Base-by-base conservation (phyloP, 2,329 filamentous ascomycete species). In the Fusarium chuoi region DNA sequence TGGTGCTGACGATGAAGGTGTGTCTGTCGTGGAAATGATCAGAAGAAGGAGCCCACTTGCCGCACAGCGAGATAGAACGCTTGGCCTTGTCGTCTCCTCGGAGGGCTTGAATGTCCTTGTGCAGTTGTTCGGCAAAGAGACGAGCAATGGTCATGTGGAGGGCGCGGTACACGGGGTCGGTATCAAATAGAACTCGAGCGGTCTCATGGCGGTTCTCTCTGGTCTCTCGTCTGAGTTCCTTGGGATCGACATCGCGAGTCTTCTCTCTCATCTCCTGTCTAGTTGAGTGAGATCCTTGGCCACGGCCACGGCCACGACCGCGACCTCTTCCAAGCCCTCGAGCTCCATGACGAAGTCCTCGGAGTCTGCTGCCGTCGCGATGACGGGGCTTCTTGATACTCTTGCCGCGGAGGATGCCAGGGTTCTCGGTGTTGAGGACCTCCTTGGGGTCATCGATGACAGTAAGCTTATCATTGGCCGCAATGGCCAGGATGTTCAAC, bases 1-100 rank as follows among this genome's bases (percentile, higher is more conserved):
- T 90, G 18, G 87, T 85, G 51, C 86, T 88, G 38, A 87, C 83
- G 68, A 91, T 84, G 71, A 87, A 86, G 6, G 89, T 91, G 69
- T 89, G 86, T 70, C 86, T 85, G 78, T 91, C 89, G 72, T 90
- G 89, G 71, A 89, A 88, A 42, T 82, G 84, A 39, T 85, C 84
- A 24, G 86, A 83, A 1, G 86, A 85, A 4, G 89, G 89, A 3
- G 89, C 87, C 89, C 89, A 91, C 69, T 91, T 91, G 6, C 84
- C 88, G 62, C 87, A 89, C 1, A 91, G 84, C 0, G 88, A 89
- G 61, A 91, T 85, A 20, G 78, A 79, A 33, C 81, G 82, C 73
- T 84, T 82, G 12, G 83, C 83, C 48, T 80, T 75, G 36, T 86
- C 81, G 15, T 78, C 77, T 22, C 81, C 82, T 8, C 81, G 76